Evolutionary conservation across 2,329 filamentous ascomycete species (phyloP).

Genomic region (Aureobasidium musti): DNA sequence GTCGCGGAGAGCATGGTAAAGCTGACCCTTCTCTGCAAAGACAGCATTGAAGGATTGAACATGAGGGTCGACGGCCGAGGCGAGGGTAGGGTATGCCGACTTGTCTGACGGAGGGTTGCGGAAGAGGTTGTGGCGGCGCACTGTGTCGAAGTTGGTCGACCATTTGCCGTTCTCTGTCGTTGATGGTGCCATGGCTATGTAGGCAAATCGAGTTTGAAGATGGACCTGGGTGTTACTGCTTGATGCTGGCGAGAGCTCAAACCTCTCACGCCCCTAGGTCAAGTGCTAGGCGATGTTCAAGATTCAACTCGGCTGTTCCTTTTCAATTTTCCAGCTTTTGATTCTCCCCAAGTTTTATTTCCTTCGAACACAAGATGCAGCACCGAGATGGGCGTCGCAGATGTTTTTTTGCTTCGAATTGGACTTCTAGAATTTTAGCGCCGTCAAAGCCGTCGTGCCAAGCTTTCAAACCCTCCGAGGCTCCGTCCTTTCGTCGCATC

Average conservation of each 20-base stretch:
- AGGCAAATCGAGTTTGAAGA: background rate
- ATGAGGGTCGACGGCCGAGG: conserved; percentile 84
- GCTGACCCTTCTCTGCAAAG: conserved; percentile 70
- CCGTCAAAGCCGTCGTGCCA: conserved; percentile 24
- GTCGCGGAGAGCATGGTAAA: conserved; percentile 77
- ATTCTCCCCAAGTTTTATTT: background rate
- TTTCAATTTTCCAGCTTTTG: background rate
- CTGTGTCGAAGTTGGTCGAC: conserved; percentile 82
- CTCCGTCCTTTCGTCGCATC: conserved; percentile 18
- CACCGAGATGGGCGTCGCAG: conserved; percentile 21
- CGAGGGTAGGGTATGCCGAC: conserved; percentile 83
- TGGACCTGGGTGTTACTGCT: conserved; percentile 10
- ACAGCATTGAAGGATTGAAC: conserved; percentile 94
- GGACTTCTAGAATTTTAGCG: conserved; percentile 28
- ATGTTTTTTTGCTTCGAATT: conserved; percentile 29
- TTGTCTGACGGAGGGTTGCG: conserved; percentile 82
- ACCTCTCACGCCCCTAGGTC: conserved; percentile 18
- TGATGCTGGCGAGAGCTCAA: conserved; percentile 10
- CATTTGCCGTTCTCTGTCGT: conserved; percentile 68
- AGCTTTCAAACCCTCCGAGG: conserved; percentile 8
- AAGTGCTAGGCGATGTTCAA: background rate
- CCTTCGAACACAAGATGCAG: conserved; percentile 1
- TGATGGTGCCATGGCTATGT: conserved; percentile 42
- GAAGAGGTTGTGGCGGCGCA: conserved; percentile 86
- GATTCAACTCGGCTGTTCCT: background rate